Evolutionary conservation across 2,329 filamentous ascomycete species (phyloP).

Genomic region (Xylaria sp.): DNA sequence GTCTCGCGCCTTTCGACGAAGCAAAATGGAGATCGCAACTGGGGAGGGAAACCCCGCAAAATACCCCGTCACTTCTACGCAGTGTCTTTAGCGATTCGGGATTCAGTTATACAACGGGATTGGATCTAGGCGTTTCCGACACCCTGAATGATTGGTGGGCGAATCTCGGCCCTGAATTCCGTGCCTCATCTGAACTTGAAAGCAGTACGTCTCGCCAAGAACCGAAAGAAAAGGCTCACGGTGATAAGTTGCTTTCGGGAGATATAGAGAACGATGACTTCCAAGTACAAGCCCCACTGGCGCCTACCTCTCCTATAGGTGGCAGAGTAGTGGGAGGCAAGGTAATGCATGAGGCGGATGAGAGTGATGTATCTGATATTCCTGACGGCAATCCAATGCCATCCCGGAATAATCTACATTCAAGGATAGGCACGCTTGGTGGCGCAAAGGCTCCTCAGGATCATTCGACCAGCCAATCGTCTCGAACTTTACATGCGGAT

Average conservation of each 20-base stretch:
- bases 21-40: constrained; percentile 45
- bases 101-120: constrained; percentile 39
- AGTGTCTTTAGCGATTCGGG: constrained; percentile 48
- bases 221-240: constrained; percentile 19
- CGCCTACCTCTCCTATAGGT: constrained; percentile 40
- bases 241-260: constrained; percentile 26
- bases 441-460: constrained; percentile 19
- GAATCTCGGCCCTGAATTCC: constrained; percentile 43
- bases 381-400: constrained; percentile 29
- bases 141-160: constrained; percentile 58
- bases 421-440: constrained; percentile 33
- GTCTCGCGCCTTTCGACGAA: constrained; percentile 56
- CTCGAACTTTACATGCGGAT: constrained; percentile 30
- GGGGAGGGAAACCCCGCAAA: constrained; percentile 36
- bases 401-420: constrained; percentile 22
- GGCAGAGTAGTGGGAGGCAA: constrained; percentile 3
- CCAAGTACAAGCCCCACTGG: constrained; percentile 56
- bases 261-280: constrained; percentile 56
- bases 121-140: constrained; percentile 42
- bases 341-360: constrained; percentile 21
- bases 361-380: constrained; percentile 33
- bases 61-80: constrained; percentile 46
- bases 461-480: constrained; percentile 32
- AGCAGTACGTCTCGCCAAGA: constrained; percentile 19
- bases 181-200: constrained; percentile 30